Evolutionary conservation across 495 filamentous ascomycete genomes (phyloP), one percentile per base, ranked within the genome.

Genomic region (Chaetomium fimeti): DNA sequence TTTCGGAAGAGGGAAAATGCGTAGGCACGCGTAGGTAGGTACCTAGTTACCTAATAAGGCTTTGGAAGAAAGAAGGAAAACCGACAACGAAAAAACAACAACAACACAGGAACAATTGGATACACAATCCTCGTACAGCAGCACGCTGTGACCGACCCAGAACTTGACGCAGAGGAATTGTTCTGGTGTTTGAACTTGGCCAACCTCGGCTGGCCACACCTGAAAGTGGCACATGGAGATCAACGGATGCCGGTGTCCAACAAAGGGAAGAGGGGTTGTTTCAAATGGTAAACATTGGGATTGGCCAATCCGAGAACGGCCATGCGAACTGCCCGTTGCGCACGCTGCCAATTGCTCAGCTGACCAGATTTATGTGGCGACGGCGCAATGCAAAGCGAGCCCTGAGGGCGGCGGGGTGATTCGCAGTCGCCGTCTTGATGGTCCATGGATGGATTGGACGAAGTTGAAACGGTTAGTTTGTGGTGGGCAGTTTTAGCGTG

Each of bases 381-480:
- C 28, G 27, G 54, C 43, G 43, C 27, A 36, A 3, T 24, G 4
- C 28, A 29, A 49, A 20, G 22, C 42, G 16, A 28, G 16, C 20
- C 32, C 28, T 57, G 47, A 36, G 36, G 45, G 47, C 29, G 62
- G 45, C 16, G 29, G 11, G 48, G n/a, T 57, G 40, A 45, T 28
- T 32, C 3, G 29, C 27, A 7, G 3, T 32, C 25, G 9, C 11
- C 2, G 28, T 16, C 12, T 29, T 4, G 15, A 24, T 16, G 20
- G 32, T 36, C 20, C 7, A 42, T 57, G 57, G 42, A 48, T 57
- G 57, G 42, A 48, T 20, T 28, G 56, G 56, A 58, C 24, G 57
- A 60, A 48, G 57, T 38, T 60, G 57, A 59, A 59, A 59, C 32
- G 2, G 42, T 8, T 18, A 60, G 55, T 22, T 38, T 20, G 22